Evolutionary conservation across 2,329 filamentous ascomycete genomes (phyloP).

Genomic region (Pseudogymnoascus sp.): DNA sequence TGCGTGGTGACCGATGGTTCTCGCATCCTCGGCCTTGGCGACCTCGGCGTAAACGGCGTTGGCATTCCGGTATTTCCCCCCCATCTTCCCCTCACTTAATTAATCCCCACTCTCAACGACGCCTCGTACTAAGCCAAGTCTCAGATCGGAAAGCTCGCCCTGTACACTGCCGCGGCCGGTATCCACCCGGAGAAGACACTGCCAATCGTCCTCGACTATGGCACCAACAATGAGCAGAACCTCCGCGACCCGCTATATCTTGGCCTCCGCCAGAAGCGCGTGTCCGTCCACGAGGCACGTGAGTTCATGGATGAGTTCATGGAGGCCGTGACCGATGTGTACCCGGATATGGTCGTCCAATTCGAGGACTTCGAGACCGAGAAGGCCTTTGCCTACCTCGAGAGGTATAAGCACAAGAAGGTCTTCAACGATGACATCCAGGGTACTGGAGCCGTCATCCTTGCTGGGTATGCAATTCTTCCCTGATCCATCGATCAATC

Average conservation of each 20-base stretch:
- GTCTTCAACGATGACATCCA: conserved; percentile 99
- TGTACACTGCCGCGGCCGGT: conserved; percentile 93
- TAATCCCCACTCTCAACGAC: neutral
- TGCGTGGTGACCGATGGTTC: conserved; percentile 96
- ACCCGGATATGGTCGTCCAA: conserved; percentile 64
- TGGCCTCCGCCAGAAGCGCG: conserved; percentile 76
- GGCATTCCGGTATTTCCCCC: conserved; percentile 70
- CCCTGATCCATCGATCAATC: neutral
- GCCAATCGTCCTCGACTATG: conserved; percentile 59
- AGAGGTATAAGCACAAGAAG: conserved; percentile 85
- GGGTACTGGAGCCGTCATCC: conserved; percentile 89
- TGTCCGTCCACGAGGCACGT: conserved; percentile 68
- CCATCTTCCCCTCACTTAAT: neutral
- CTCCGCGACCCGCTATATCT: conserved; percentile 73
- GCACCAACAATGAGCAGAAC: conserved; percentile 59
- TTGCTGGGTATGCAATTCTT: conserved; percentile 57
- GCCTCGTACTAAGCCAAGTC: neutral
- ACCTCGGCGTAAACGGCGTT: conserved; percentile 94
- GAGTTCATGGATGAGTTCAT: conserved; percentile 98
- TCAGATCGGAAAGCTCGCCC: conserved; percentile 80
- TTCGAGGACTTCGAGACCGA: conserved; percentile 97
- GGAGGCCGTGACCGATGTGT: conserved; percentile 72
- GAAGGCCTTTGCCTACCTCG: conserved; percentile 84
- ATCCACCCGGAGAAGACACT: conserved; percentile 83
- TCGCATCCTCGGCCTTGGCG: conserved; percentile 83